phyloP scores from a whole-genome alignment of 192 early-diverging fungal genomes.

The Coemansia sp. region DNA sequence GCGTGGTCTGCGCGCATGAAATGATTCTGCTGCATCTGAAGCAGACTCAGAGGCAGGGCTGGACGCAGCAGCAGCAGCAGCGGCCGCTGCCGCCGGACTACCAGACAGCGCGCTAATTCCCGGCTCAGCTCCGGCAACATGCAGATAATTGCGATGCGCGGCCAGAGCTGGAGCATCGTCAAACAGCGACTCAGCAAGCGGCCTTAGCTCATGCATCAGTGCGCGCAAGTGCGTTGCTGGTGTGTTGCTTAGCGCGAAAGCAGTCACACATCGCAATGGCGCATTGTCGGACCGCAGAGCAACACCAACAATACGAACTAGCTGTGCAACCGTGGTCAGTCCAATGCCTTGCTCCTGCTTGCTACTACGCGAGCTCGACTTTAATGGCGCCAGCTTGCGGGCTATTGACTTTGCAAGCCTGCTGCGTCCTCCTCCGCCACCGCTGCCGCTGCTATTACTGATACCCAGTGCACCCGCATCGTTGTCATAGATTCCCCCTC shows the following conservation, averaged over 20 bases:
- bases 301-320: constrained; percentile 46
- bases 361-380: constrained; percentile 35
- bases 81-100: constrained; percentile 19
- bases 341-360: constrained; percentile 49
- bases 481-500: not conserved
- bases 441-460: not conserved
- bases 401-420: constrained; percentile 53
- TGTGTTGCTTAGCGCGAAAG: constrained; percentile 40
- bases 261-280: constrained; percentile 36
- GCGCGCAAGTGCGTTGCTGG: constrained; percentile 34
- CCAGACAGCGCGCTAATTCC: constrained; percentile 19
- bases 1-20: constrained; percentile 26
- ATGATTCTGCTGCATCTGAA: constrained; percentile 12
- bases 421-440: constrained; percentile 27
- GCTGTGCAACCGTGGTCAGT: constrained; percentile 46
- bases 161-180: constrained; percentile 37
- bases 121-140: constrained; percentile 18
- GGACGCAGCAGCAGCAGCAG: constrained; percentile 24
- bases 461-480: not conserved
- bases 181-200: constrained; percentile 45
- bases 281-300: constrained; percentile 45
- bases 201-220: constrained; percentile 48
- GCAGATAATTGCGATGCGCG: constrained; percentile 49
- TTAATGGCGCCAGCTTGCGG: constrained; percentile 48
- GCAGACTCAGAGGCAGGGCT: constrained; percentile 35